These are phyloP conservation scores for Nitzschia palea DNA, from an alignment of 108 stramenopile genomes.

Conservation along the genomic window DNA sequence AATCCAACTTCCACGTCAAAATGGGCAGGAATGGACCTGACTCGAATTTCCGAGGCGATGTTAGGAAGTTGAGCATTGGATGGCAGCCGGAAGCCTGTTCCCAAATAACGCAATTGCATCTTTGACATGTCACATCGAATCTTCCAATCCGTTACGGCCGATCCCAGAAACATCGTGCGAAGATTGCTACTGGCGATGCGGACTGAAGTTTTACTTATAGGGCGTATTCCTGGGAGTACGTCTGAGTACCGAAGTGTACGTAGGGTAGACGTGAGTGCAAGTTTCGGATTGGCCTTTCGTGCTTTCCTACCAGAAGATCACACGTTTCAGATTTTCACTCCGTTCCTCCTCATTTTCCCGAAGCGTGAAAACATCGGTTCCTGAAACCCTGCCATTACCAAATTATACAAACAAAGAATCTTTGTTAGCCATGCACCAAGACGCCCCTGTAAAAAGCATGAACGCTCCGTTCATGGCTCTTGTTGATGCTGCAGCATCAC, in stretches of 20 bases:
- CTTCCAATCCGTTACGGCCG: not conserved
- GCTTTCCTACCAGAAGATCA: no score
- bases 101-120: no score
- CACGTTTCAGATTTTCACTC: no score
- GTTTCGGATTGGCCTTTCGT: no score
- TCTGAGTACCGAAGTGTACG: no score
- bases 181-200: not conserved
- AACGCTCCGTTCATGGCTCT: conserved; percentile 11
- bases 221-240: not conserved
- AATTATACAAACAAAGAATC: not conserved
- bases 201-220: not conserved
- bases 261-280: no score
- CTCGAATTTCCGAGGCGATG: no score
- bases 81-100: no score
- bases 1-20: no score
- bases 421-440: not conserved
- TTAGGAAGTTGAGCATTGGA: no score
- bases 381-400: not conserved
- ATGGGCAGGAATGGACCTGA: no score
- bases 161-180: not conserved
- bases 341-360: not conserved
- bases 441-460: not conserved
- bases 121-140: no score
- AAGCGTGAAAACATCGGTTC: not conserved
- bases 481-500: conserved; percentile 4